A percentile compares a stretch with the other conserved stretches of the same genome.
Conservation (phyloP, 2,329 filamentous ascomycete genomes). For the Neofusicoccum ribis region DNA sequence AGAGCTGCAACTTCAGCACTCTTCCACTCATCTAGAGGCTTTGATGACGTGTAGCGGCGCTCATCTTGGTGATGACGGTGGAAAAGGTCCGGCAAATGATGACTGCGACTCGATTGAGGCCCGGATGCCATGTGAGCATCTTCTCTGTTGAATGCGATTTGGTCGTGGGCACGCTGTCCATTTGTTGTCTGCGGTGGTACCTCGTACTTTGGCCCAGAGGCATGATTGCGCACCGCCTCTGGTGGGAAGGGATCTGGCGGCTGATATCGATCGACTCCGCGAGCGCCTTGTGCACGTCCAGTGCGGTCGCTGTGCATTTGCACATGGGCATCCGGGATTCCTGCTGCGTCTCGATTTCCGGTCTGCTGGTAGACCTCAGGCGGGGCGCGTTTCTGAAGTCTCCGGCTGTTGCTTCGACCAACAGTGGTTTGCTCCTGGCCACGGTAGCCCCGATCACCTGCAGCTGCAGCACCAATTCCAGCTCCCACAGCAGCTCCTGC, state of each 20-base stretch:
- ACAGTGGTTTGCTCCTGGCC: slow-evolving; percentile 27
- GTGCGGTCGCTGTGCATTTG: slow-evolving; percentile 42
- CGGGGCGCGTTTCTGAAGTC: slow-evolving; percentile 28
- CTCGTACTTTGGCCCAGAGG: slow-evolving; percentile 30
- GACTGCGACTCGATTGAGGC: slow-evolving; percentile 22
- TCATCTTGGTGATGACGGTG: slow-evolving; percentile 46
- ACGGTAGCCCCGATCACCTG: slow-evolving; percentile 26
- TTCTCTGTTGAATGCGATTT: slow-evolving; percentile 42
- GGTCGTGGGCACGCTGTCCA: slow-evolving; percentile 38
- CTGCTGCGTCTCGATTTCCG: neutral
- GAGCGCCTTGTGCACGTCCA: slow-evolving; percentile 34
- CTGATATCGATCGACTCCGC: slow-evolving; percentile 37
- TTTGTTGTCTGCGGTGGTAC: slow-evolving; percentile 39
- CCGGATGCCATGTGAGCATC: slow-evolving; percentile 24
- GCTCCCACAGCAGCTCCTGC: slow-evolving; percentile 23
- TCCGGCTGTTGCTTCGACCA: slow-evolving; percentile 38
- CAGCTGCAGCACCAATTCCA: slow-evolving; percentile 35
- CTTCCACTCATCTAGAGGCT: slow-evolving; percentile 60
- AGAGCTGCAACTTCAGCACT: slow-evolving; percentile 42
- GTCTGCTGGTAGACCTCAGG: slow-evolving; percentile 20
- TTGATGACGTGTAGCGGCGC: slow-evolving; percentile 52
- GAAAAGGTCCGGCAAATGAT: slow-evolving; percentile 30
- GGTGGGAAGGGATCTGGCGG: slow-evolving; percentile 36
- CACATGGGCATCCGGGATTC: slow-evolving; percentile 32
- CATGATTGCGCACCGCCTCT: slow-evolving; percentile 28